Percentiles rank a stretch among this genome's conserved stretches.
These are phyloP conservation scores for Colletotrichum limetticola DNA, from an alignment of 2,329 filamentous ascomycete genomes.

Conservation along the genomic window DNA sequence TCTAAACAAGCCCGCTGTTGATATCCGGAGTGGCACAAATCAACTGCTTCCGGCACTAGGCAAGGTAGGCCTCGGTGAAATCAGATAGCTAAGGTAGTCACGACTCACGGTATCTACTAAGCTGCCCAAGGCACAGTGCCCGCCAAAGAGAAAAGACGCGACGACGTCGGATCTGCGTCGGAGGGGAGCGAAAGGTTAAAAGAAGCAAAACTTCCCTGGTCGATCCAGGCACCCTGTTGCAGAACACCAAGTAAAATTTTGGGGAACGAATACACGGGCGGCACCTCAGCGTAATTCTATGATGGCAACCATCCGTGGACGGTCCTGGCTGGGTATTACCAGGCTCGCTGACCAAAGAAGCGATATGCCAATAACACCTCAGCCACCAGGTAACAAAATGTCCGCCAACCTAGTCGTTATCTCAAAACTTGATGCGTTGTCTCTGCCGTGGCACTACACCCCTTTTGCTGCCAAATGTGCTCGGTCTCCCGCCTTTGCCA, in stretches of 20 bases:
- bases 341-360: not conserved
- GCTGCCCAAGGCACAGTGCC: not conserved
- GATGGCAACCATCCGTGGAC: not conserved
- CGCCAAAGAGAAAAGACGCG: not conserved
- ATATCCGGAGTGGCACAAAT: not conserved
- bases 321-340: not conserved
- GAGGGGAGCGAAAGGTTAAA: slow-evolving; percentile 3
- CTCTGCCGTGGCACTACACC: not conserved
- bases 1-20: not conserved
- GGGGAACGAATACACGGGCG: not conserved
- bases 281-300: not conserved
- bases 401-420: not conserved
- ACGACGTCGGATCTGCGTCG: not conserved
- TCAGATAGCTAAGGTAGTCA: not conserved
- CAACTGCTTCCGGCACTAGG: not conserved
- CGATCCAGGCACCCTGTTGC: slow-evolving; percentile 5
- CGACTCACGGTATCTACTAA: not conserved
- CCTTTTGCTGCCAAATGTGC: not conserved
- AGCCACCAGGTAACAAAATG: not conserved
- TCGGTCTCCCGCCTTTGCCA: slow-evolving; percentile 14
- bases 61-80: not conserved
- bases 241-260: not conserved
- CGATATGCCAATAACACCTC: not conserved
- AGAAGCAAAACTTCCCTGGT: slow-evolving; percentile 3
- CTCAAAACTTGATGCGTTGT: not conserved